Base-by-base conservation (phyloP, 73 alveolate genomes). In the Stentor coeruleus region DNA sequence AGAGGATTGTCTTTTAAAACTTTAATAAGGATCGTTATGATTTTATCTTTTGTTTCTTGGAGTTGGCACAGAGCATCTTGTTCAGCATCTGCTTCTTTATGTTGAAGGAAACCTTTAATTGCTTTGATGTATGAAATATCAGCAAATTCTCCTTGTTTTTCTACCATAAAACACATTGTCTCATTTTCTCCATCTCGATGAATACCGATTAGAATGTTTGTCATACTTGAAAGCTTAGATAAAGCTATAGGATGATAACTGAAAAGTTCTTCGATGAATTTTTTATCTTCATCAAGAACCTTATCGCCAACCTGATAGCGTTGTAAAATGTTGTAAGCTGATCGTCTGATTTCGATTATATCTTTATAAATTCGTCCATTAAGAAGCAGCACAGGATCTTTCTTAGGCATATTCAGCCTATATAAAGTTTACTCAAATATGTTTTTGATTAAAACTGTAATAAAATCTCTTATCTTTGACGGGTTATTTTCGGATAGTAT, bases 61-160 rank as follows among this genome's bases (percentile, higher is more conserved):
- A 66, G 11, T 20, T 66, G n/a, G 39, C 33, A 20, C n/a, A 66
- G 79, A 20, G 37, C 14, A 0, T 20, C n/a, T 26, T 0, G 36
- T 66, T 66, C 79, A 1, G 79, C 79, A 20, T 26, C 49, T 15
- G 20, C n/a, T 37, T 26, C 39, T 15, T 14, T 26, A 31, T 20
- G 33, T 2, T 66, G 79, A 1, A 66, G n/a, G 33, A 66, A 66
- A 11, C 79, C 79, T 28, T 66, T 66, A 66, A 66, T 66, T 28
- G 79, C 79, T 33, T 66, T 66, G 37, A 66, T 31, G 33, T 66
- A 66, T 26, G 79, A 66, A 66, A 66, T 66, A 20, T 66, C 37
- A 31, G 42, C 39, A 1, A 28, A 20, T 66, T 20, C n/a, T 20
- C 40, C 37, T 26, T 66, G 49, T 11, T 20, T 66, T 11, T 66